Conservation (phyloP, 768 basidiomycete genomes). For the Lentinula sp. region DNA sequence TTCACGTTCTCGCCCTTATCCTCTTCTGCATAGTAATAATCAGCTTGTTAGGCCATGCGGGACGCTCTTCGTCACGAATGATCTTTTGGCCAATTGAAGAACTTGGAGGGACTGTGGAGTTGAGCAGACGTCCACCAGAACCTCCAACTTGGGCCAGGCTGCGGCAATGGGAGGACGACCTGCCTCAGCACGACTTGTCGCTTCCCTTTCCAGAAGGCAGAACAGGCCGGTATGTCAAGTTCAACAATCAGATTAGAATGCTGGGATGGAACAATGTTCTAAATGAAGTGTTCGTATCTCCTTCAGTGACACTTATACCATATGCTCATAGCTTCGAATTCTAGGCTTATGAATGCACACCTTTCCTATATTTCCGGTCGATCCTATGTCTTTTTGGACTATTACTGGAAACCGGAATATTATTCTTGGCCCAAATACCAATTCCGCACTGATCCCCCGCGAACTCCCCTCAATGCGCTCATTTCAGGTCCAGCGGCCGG, state of each 20-base stretch:
- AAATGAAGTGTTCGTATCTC: conserved; percentile 37
- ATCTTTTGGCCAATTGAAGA: neutral
- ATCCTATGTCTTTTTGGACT: conserved; percentile 43
- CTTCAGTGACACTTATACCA: neutral
- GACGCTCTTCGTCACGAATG: neutral
- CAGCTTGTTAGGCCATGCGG: neutral
- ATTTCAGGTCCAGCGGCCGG: conserved; percentile 38
- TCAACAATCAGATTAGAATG: conserved; percentile 31
- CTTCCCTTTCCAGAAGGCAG: conserved; percentile 44
- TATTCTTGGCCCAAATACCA: conserved; percentile 31
- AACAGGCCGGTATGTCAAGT: conserved; percentile 44
- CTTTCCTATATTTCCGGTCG: conserved; percentile 43
- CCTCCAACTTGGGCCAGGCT: conserved; percentile 32
- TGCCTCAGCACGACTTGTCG: conserved; percentile 44
- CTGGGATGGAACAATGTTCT: conserved; percentile 49
- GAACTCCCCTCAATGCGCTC: conserved; percentile 36
- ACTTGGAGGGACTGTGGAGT: neutral
- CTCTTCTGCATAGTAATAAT: neutral
- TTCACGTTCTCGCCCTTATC: neutral
- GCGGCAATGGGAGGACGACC: conserved; percentile 29
- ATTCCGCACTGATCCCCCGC: conserved; percentile 13
- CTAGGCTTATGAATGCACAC: conserved; percentile 43
- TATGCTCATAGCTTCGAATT: neutral
- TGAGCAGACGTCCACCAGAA: neutral
- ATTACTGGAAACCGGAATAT: conserved; percentile 33